These are phyloP conservation scores for Hymenoscyphus occultus DNA, from an alignment of 2,329 filamentous ascomycete species.

Conservation along the genomic window DNA sequence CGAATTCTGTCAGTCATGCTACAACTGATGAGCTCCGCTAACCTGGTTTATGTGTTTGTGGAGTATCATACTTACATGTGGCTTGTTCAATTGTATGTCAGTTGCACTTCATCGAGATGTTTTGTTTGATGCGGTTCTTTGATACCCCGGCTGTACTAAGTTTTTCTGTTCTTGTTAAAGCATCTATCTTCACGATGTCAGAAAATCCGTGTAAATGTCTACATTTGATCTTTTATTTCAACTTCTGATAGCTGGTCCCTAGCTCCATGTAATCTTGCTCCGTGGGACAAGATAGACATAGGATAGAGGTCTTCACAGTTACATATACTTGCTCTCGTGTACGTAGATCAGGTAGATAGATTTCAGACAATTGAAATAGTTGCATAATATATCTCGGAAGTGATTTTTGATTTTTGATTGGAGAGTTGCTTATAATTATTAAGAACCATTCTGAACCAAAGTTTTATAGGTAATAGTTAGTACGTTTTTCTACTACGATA, in stretches of 20 bases:
- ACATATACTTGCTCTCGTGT: slow-evolving; percentile 10
- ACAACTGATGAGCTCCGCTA: slow-evolving; percentile 19
- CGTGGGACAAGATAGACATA: slow-evolving; percentile 22
- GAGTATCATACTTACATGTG: slow-evolving; percentile 7
- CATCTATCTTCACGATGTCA: not conserved
- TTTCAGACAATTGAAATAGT: not conserved
- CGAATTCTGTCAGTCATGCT: slow-evolving; percentile 27
- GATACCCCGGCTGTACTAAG: not conserved
- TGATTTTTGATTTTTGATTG: no score
- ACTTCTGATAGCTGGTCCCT: slow-evolving; percentile 9
- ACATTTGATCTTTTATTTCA: slow-evolving; percentile 6
- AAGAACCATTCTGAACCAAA: no score
- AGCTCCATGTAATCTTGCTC: slow-evolving; percentile 21
- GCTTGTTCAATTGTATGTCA: slow-evolving; percentile 8
- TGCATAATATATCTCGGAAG: no score
- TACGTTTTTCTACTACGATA: no score
- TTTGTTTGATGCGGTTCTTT: not conserved
- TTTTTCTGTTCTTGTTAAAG: not conserved
- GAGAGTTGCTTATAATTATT: no score
- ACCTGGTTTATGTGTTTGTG: slow-evolving; percentile 11
- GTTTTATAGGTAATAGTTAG: no score
- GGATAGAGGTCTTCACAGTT: slow-evolving; percentile 20
- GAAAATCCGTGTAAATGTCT: not conserved
- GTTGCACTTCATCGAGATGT: not conserved
- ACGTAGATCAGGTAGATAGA: slow-evolving; percentile 7